These are phyloP conservation scores for Elongisporangium anandrum DNA, from an alignment of 352 stramenopile species.

Conservation along the genomic window DNA sequence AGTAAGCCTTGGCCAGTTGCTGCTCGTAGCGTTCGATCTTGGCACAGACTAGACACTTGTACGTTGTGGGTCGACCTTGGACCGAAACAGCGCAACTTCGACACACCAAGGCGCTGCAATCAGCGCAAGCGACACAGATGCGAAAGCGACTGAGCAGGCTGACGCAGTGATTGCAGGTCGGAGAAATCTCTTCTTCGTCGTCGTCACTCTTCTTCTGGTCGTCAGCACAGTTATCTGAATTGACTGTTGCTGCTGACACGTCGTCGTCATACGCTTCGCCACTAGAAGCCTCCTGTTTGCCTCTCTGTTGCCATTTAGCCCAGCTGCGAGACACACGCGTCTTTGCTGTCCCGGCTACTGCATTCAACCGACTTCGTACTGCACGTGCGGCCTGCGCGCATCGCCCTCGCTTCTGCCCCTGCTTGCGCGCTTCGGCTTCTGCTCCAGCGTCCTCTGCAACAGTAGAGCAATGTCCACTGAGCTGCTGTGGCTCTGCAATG, in stretches of 20 bases:
- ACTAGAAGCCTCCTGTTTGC: background rate
- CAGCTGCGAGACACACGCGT: background rate
- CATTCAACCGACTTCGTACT: background rate
- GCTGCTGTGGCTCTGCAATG: background rate
- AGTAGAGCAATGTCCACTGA: background rate
- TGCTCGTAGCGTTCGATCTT: conserved; percentile 12
- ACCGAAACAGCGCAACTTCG: background rate
- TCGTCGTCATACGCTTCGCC: background rate
- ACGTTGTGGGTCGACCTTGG: background rate
- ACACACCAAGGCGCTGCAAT: conserved; percentile 5
- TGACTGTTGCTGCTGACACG: background rate
- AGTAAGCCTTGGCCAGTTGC: conserved; percentile 15
- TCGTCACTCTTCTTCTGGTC: background rate
- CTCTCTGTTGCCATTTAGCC: background rate
- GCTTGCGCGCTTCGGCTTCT: background rate
- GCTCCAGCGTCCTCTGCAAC: background rate
- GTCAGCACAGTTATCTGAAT: background rate
- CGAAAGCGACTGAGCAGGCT: conserved; percentile 3
- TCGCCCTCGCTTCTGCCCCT: background rate
- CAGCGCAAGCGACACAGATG: conserved; percentile 1
- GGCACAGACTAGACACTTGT: conserved; percentile 11
- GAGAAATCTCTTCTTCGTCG: background rate
- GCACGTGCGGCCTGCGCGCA: background rate
- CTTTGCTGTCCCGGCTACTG: background rate
- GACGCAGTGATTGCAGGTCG: conserved; percentile 4